Conservation (phyloP, 805 yeast genomes). For the Myxozyma neglecta region DNA sequence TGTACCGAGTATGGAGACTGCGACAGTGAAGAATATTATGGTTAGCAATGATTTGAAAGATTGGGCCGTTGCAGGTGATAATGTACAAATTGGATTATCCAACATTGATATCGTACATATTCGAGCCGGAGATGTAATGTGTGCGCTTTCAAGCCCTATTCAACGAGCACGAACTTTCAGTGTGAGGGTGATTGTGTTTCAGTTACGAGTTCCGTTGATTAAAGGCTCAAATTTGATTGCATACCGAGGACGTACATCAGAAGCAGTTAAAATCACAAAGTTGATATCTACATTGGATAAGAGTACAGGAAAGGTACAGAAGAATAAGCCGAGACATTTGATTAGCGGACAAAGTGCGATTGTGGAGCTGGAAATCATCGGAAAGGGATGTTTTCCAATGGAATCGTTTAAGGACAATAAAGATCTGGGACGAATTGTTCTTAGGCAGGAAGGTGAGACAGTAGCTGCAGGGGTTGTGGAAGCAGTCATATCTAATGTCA, state of each 20-base stretch:
- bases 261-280: constrained; percentile 64
- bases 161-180: constrained; percentile 50
- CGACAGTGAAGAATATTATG: constrained; percentile 33
- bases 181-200: constrained; percentile 65
- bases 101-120: constrained; percentile 46
- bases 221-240: constrained; percentile 77
- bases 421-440: constrained; percentile 64
- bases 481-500: constrained; percentile 9
- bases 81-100: constrained; percentile 49
- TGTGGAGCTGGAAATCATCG: constrained; percentile 55
- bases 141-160: constrained; percentile 48
- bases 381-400: constrained; percentile 52
- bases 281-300: constrained; percentile 44
- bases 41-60: constrained; percentile 37
- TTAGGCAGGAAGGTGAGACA: constrained; percentile 68
- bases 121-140: constrained; percentile 67
- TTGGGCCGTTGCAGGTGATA: constrained; percentile 57
- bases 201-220: constrained; percentile 66
- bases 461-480: constrained; percentile 58
- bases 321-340: constrained; percentile 55
- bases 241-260: constrained; percentile 71
- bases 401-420: constrained; percentile 50
- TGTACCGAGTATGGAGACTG: constrained; percentile 50
- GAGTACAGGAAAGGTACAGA: constrained; percentile 38
- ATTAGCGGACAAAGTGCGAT: constrained; percentile 59